These are phyloP conservation scores for Cyberlindnera xylosilytica DNA, from an alignment of 805 yeast genomes.

Conservation along the genomic window DNA sequence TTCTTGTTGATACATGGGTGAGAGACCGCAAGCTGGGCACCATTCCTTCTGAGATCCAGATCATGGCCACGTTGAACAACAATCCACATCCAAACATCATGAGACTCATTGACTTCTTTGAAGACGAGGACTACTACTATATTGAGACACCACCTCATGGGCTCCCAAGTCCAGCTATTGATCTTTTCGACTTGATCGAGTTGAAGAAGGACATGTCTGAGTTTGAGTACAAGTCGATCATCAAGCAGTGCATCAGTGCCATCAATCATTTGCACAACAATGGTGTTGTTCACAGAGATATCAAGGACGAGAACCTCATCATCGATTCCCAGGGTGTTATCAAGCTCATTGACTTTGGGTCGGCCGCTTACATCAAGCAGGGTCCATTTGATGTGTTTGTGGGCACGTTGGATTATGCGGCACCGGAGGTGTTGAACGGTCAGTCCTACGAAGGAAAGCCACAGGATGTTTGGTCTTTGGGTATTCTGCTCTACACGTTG, in stretches of 20 bases:
- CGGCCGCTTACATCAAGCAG: constrained; percentile 84
- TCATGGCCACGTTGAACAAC: constrained; percentile 75
- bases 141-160: constrained; percentile 93
- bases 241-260: constrained; percentile 76
- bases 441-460: constrained; percentile 88
- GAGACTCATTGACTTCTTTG: constrained; percentile 85
- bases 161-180: constrained; percentile 78
- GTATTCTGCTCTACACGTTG: constrained; percentile 84
- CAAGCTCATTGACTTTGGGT: constrained; percentile 91
- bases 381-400: constrained; percentile 98
- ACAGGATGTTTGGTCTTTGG: constrained; percentile 97
- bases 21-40: constrained; percentile 89
- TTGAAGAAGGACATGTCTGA: constrained; percentile 79
- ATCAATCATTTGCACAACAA: constrained; percentile 76
- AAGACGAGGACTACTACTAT: constrained; percentile 85
- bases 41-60: constrained; percentile 93
- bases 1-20: constrained; percentile 96
- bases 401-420: constrained; percentile 96
- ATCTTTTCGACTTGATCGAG: constrained; percentile 89
- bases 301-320: constrained; percentile 91
- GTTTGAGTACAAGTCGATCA: constrained; percentile 71
- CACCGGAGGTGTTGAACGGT: constrained; percentile 92
- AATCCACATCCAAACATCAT: constrained; percentile 87
- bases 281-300: constrained; percentile 91
- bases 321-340: constrained; percentile 78